Conservation (phyloP, 495 filamentous ascomycete species). For the Amphirosellinia nigrospora region DNA sequence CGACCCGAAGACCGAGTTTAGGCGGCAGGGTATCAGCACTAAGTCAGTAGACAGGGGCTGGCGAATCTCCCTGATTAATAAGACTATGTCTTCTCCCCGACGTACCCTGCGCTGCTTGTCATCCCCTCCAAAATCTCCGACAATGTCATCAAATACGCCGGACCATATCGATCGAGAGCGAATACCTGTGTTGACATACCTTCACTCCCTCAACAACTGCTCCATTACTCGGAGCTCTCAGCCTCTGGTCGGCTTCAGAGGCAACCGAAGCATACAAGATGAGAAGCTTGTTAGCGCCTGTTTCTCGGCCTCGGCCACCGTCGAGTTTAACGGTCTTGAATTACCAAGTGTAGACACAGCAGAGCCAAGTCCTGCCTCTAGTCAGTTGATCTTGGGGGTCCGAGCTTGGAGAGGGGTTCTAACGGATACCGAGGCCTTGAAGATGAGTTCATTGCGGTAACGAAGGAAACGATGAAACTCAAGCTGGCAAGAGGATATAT, state of each 20-base stretch:
- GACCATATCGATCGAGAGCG: constrained; percentile 85
- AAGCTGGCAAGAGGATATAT: constrained; percentile 68
- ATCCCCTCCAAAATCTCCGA: constrained; percentile 92
- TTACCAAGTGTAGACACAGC: constrained; percentile 26
- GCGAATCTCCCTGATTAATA: constrained; percentile 91
- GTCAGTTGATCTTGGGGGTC: constrained; percentile 58
- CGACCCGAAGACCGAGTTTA: constrained; percentile 80
- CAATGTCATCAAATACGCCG: constrained; percentile 94
- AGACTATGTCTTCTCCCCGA: constrained; percentile 88
- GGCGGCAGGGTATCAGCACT: constrained; percentile 78
- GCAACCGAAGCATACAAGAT: constrained; percentile 93
- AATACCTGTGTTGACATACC: constrained; percentile 88
- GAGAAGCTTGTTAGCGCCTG: constrained; percentile 92
- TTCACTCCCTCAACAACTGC: constrained; percentile 96
- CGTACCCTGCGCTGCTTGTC: constrained; percentile 86
- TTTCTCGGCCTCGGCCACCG: constrained; percentile 73
- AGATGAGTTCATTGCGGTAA: constrained; percentile 69
- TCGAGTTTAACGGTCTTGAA: constrained; percentile 47
- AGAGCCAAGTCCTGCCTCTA: constrained; percentile 66
- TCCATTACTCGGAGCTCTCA: constrained; percentile 96
- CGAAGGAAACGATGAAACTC: constrained; percentile 52
- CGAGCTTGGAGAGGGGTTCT: constrained; percentile 33
- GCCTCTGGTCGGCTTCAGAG: constrained; percentile 83
- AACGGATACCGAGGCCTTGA: constrained; percentile 67
- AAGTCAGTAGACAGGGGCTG: constrained; percentile 78